Conservation (phyloP, 2,329 filamentous ascomycete species). For the Talaromyces sp. region DNA sequence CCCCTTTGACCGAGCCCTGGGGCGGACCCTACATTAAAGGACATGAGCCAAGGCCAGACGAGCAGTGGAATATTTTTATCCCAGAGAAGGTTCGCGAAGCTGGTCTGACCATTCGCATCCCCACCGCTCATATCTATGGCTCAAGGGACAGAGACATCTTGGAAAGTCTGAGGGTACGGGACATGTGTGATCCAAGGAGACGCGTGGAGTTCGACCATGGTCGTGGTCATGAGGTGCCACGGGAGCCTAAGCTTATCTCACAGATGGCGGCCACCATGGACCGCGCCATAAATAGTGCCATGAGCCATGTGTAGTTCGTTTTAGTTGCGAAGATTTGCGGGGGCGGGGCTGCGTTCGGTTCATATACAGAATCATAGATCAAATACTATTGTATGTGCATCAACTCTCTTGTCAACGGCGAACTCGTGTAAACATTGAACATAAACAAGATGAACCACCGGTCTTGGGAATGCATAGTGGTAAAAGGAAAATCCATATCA, state of each 20-base stretch:
- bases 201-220: neutral
- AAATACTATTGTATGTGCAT: neutral
- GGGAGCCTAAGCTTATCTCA: neutral
- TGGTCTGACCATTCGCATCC: neutral
- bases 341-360: neutral
- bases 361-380: neutral
- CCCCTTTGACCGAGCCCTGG: neutral
- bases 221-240: neutral
- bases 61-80: neutral
- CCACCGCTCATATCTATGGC: neutral
- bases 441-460: neutral
- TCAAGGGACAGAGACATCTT: neutral
- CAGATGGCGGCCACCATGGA: neutral
- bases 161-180: neutral
- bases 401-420: neutral
- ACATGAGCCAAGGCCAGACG: neutral
- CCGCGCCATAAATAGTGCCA: neutral
- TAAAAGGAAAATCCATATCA: neutral
- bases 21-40: neutral
- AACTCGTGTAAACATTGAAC: neutral
- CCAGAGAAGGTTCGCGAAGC: neutral
- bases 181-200: neutral
- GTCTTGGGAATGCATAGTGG: neutral
- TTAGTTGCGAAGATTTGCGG: neutral
- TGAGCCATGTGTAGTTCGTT: neutral